Conservation (phyloP, 2,329 filamentous ascomycete genomes). For the Arachnomyces sp. region DNA sequence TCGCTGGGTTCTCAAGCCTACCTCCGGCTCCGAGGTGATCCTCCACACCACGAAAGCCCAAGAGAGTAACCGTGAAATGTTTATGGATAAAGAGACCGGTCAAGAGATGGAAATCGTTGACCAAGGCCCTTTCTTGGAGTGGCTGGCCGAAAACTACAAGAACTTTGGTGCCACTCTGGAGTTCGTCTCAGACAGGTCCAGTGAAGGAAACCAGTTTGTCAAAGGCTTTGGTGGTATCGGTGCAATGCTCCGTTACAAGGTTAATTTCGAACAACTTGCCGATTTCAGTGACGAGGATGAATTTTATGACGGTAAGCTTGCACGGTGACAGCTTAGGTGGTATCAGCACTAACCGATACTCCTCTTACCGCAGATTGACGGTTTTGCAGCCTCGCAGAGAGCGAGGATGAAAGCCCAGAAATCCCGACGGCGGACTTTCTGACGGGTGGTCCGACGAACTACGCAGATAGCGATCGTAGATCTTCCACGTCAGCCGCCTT, state of each 20-base stretch:
- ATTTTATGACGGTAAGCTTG: conserved; percentile 63
- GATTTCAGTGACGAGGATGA: conserved; percentile 87
- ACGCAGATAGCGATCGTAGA: conserved; percentile 25
- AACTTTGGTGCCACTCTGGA: conserved; percentile 93
- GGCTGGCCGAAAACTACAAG: conserved; percentile 97
- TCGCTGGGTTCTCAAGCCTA: conserved; percentile 80
- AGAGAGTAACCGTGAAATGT: conserved; percentile 70
- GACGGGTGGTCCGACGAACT: conserved; percentile 43
- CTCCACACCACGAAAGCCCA: conserved; percentile 83
- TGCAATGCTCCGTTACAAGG: conserved; percentile 95
- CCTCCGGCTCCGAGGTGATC: conserved; percentile 61
- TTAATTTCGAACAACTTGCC: conserved; percentile 98
- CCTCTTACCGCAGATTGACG: conserved; percentile 61
- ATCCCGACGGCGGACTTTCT: conserved; percentile 44
- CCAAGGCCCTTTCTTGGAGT: conserved; percentile 92
- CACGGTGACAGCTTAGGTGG: background rate
- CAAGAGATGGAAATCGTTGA: conserved; percentile 94
- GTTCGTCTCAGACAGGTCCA: conserved; percentile 95
- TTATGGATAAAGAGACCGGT: conserved; percentile 91
- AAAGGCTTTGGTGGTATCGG: conserved; percentile 99
- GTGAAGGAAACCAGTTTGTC: conserved; percentile 98
- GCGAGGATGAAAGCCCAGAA: conserved; percentile 74
- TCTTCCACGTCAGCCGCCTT: conserved; percentile 25
- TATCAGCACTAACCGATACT: conserved; percentile 6
- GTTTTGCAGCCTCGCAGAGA: conserved; percentile 72